Evolutionary conservation across 2,329 filamentous ascomycete genomes (phyloP), one percentile per base, ranked within the genome.

Genomic region (Clarireedia hainanense): DNA sequence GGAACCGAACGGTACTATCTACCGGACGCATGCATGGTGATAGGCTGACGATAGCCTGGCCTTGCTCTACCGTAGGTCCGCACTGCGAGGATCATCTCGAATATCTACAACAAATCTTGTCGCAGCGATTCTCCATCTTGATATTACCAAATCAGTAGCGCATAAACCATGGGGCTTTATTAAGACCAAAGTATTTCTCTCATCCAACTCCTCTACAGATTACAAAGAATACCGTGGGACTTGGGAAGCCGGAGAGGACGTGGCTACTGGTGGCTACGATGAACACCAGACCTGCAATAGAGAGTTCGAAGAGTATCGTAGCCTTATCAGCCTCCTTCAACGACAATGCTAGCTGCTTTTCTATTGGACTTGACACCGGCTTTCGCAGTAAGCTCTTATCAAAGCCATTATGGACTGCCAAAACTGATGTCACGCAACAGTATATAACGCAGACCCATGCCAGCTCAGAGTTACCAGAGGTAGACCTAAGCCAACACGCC

Each of bases 271-370:
- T 34, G 30, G 30, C 30, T 34, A 34, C 30, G 75, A 99, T 97
- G 94, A 94, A 97, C 70, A 95, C 91, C 45, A 81, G 92, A 57
- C 88, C 87, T 52, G 83, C 88, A 56, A 89, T 97, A 67, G 90
- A 95, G 74, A 83, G 84, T 50, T 84, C 88, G 17, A 80, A 79
- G 45, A 83, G 85, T 53, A 86, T 88, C 4, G 80, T 85, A 58
- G 91, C 91, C 10, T 80, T 96, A 39, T 95, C 89, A 14, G 83
- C 86, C 47, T 83, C 88, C 7, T 96, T 96, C 75, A 97, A 96
- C 68, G 80, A 83, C 65, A 89, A 94, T 69, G 82, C 82, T 62
- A 91, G 83, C 64, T 91, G 87, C 67, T 97, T 97, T 71, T 82
- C 90, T 26, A 88, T 95, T 30, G 94, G 90, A 7, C 77, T 96